These are phyloP conservation scores for Candolleomyces efflorescens DNA, from an alignment of 768 basidiomycete species.

Conservation along the genomic window DNA sequence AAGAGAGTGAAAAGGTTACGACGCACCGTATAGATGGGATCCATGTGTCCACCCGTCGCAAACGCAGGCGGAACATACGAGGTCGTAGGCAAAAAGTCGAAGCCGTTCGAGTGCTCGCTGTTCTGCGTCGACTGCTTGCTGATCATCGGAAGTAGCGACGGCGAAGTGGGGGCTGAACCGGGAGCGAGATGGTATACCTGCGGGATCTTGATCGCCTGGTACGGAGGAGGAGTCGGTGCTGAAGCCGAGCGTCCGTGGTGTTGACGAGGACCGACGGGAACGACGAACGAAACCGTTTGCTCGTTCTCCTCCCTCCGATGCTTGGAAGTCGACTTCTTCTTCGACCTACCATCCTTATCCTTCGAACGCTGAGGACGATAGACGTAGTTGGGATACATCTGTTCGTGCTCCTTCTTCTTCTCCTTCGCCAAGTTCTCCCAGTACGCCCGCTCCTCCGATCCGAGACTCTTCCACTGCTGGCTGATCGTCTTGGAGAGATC, in stretches of 20 bases:
- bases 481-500: slow-evolving; percentile 81
- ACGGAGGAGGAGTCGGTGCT: slow-evolving; percentile 64
- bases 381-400: slow-evolving; percentile 71
- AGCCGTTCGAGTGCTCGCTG: slow-evolving; percentile 39
- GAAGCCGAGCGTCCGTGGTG: slow-evolving; percentile 38
- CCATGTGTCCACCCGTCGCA: slow-evolving; percentile 34
- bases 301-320: slow-evolving; percentile 31
- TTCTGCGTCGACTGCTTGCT: slow-evolving; percentile 54
- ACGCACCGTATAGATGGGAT: slow-evolving; percentile 44
- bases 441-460: slow-evolving; percentile 59
- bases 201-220: slow-evolving; percentile 68
- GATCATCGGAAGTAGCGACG: slow-evolving; percentile 50
- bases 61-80: slow-evolving; percentile 37
- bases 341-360: slow-evolving; percentile 51
- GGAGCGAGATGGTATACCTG: slow-evolving; percentile 50
- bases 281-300: slow-evolving; percentile 32
- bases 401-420: slow-evolving; percentile 76
- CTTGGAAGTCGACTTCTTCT: slow-evolving; percentile 32
- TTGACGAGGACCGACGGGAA: slow-evolving; percentile 25
- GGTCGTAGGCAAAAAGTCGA: slow-evolving; percentile 52
- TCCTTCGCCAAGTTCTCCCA: slow-evolving; percentile 79
- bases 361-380: slow-evolving; percentile 69
- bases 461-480: slow-evolving; percentile 72
- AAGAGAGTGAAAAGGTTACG: slow-evolving; percentile 6
- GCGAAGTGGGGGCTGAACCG: slow-evolving; percentile 57